Evolutionary conservation across 176 grass and related monocot species (phyloP), one percentile per base, ranked within the genome.

Genomic region (Melocanna baccifera): DNA sequence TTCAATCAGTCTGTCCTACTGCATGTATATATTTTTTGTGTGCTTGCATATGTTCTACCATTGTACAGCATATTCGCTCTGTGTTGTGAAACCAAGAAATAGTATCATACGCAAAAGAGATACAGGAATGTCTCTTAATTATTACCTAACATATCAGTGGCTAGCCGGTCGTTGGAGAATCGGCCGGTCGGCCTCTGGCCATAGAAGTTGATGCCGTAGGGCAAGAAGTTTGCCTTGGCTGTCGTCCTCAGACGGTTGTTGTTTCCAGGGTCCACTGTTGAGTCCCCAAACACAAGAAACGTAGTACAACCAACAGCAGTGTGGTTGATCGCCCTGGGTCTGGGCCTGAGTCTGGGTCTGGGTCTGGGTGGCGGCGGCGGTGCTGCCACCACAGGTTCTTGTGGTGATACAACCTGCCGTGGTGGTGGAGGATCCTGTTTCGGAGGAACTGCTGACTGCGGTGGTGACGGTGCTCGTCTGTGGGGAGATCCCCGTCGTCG

Each of bases 231-330:
- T 0, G 93, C 93, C 82, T 91, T 94, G 8, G 81, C 85, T 1
- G 71, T 80, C 1, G 93, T 94, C 36, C 71, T 42, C 50, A 94
- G 84, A 3, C 41, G 85, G 82, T 94, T 94, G 87, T 94, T 94
- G 79, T 94, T 94, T 2, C 93, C 93, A 4, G 93, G 87, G 53
- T 94, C 93, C 6, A 94, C 90, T 0, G 93, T 94, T 0, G 93
- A 94, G 79, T 94, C 93, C 12, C 90, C 93, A 7, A 94, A 88
- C 3, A 88, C 50, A 14, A 94, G 93, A 15, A 94, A 59, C 0
- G 87, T 81, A 15, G 23, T 75, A 36, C 85, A 87, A 0, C 62
- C 61, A 14, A n/a, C 30, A 16, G 2, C 48, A 18, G 78, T 83
- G 46, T 76, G 63, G 59, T 85, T 87, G 39, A 36, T 62, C 30